These are phyloP conservation scores for Aspergillus fumigatiaffinis DNA, from an alignment of 2,329 filamentous ascomycete genomes.

Conservation along the genomic window DNA sequence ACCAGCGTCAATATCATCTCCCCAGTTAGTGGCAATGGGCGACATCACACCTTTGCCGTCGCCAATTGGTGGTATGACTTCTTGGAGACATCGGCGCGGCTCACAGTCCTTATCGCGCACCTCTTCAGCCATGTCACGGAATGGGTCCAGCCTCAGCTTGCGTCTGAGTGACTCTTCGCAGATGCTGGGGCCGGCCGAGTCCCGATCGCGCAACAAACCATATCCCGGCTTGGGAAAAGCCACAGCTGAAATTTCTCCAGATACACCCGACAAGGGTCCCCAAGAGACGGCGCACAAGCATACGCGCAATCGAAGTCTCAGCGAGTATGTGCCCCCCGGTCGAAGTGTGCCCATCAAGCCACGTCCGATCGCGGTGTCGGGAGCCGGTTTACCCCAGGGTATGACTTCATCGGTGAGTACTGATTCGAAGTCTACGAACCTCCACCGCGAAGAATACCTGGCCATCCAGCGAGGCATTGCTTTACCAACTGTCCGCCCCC, in stretches of 20 bases:
- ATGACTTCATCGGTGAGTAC: slow-evolving; percentile 49
- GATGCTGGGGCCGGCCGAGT: slow-evolving; percentile 26
- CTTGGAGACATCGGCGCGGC: slow-evolving; percentile 49
- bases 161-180: slow-evolving; percentile 36
- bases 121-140: slow-evolving; percentile 39
- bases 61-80: slow-evolving; percentile 51
- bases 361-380: slow-evolving; percentile 70
- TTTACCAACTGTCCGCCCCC: slow-evolving; percentile 56
- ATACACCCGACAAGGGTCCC: slow-evolving; percentile 17
- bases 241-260: slow-evolving; percentile 22
- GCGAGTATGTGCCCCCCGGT: slow-evolving; percentile 78
- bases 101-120: slow-evolving; percentile 45
- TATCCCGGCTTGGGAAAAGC: slow-evolving; percentile 39
- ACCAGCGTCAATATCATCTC: slow-evolving; percentile 68
- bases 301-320: slow-evolving; percentile 74
- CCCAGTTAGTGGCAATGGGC: slow-evolving; percentile 69
- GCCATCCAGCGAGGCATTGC: slow-evolving; percentile 73
- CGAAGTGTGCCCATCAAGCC: slow-evolving; percentile 59
- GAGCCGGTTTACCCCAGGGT: slow-evolving; percentile 46
- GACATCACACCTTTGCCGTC: slow-evolving; percentile 78
- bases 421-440: slow-evolving; percentile 31
- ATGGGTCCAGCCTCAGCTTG: slow-evolving; percentile 32
- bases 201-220: slow-evolving; percentile 32
- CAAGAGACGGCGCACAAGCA: slow-evolving; percentile 44
- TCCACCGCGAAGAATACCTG: slow-evolving; percentile 76